Percentiles rank a stretch among this genome's conserved stretches.
These are phyloP conservation scores for Taphrina communis DNA, from an alignment of 1,139 yeast species.

Conservation along the genomic window DNA sequence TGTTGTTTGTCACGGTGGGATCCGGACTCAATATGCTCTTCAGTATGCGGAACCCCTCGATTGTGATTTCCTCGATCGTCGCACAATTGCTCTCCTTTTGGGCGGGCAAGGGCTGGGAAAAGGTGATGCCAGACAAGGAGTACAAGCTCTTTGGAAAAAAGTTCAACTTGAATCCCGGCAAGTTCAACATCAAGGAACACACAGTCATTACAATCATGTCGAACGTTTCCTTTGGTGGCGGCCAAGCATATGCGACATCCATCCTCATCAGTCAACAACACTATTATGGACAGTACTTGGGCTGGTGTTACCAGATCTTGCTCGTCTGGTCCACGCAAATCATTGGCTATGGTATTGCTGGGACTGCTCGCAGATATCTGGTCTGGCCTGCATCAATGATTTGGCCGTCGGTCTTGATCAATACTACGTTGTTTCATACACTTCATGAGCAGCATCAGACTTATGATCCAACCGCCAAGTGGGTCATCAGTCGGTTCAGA, in stretches of 20 bases:
- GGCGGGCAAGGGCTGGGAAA: constrained; percentile 56
- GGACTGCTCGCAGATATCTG: constrained; percentile 62
- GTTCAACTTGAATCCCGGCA: constrained; percentile 61
- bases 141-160: constrained; percentile 55
- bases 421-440: constrained; percentile 34
- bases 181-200: constrained; percentile 74
- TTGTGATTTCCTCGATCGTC: constrained; percentile 62
- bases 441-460: constrained; percentile 26
- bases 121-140: constrained; percentile 59
- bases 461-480: constrained; percentile 63
- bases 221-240: constrained; percentile 63
- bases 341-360: constrained; percentile 71
- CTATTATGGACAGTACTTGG: constrained; percentile 58
- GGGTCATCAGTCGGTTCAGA: constrained; percentile 59
- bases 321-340: constrained; percentile 59
- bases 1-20: constrained; percentile 62
- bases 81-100: constrained; percentile 57
- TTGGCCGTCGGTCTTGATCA: constrained; percentile 58
- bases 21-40: constrained; percentile 66
- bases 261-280: constrained; percentile 63
- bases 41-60: constrained; percentile 62
- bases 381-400: constrained; percentile 69
- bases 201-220: constrained; percentile 67
- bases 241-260: constrained; percentile 63
- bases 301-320: constrained; percentile 61